Conservation (phyloP, 139 green algal species). For the Chlamydomonas schloesseri region DNA sequence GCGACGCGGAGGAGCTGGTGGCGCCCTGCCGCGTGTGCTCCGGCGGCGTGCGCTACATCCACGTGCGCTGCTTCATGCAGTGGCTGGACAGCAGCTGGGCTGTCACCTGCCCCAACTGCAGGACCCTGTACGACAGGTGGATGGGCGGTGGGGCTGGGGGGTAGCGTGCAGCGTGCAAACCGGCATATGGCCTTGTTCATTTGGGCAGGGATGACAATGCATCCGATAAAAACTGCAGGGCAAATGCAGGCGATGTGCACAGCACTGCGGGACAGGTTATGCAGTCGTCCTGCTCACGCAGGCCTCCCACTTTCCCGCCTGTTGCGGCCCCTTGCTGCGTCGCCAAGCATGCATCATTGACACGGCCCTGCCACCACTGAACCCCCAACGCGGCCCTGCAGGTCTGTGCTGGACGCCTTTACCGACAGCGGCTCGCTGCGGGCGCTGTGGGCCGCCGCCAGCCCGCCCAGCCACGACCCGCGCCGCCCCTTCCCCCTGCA, state of each 20-base stretch:
- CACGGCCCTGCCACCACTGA: no score
- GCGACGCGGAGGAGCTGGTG: neutral
- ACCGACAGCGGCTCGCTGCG: neutral
- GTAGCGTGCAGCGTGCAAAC: neutral
- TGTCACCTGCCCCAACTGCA: constrained; percentile 23
- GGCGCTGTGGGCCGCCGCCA: constrained; percentile 6
- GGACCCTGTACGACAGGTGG: constrained; percentile 27
- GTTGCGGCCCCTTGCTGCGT: no score
- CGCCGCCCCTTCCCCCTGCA: neutral
- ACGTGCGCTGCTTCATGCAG: constrained; percentile 1
- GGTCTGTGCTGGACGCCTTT: neutral
- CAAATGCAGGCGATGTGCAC: no score
- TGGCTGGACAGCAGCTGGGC: constrained; percentile 35
- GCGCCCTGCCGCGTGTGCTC: constrained; percentile 16
- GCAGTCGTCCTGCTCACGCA: no score
- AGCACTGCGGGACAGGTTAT: no score
- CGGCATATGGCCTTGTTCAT: no score
- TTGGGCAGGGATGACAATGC: no score
- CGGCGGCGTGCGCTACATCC: constrained; percentile 23
- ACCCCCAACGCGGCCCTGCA: no score
- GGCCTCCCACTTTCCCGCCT: no score
- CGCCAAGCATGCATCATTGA: no score
- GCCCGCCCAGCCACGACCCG: constrained; percentile 3
- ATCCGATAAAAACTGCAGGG: no score
- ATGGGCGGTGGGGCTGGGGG: neutral